Evolutionary conservation across 2,329 filamentous ascomycete genomes (phyloP).

Genomic region (Trichoderma asperellum): DNA sequence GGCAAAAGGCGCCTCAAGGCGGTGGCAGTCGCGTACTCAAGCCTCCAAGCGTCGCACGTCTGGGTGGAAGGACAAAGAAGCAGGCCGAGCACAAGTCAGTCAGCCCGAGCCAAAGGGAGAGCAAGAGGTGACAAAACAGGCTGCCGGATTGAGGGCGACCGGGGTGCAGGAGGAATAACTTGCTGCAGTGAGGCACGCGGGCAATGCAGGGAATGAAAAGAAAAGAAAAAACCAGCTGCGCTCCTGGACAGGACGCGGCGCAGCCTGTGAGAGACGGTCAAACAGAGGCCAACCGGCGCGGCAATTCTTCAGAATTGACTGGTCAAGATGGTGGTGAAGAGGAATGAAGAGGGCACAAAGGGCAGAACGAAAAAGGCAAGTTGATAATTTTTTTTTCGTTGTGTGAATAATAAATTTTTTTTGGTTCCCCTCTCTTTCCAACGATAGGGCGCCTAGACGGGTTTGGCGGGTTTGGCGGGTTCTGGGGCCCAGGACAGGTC

Average conservation of each 20-base stretch:
- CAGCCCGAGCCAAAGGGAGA: conserved; percentile 7
- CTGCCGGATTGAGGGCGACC: conserved; percentile 22
- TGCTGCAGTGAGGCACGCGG: conserved; percentile 25
- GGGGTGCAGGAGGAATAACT: conserved; percentile 23
- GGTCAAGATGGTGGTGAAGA: conserved; percentile 37
- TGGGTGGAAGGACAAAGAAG: conserved; percentile 11
- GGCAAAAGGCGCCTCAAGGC: conserved; percentile 24
- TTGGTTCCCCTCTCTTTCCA: conserved; percentile 35
- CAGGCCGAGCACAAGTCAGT: conserved; percentile 23
- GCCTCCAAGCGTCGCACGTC: conserved; percentile 22
- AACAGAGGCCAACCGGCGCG: conserved; percentile 28
- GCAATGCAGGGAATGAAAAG: conserved; percentile 27
- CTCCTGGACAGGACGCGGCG: conserved; percentile 32
- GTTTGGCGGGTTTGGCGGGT: conserved; percentile 23
- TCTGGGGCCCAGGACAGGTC: conserved; percentile 17
- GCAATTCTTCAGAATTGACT: conserved; percentile 40
- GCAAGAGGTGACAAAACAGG: conserved; percentile 22
- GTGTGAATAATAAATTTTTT: conserved; percentile 50
- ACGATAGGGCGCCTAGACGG: conserved; percentile 27
- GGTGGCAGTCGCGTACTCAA: conserved; percentile 25
- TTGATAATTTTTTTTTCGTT: conserved; percentile 43
- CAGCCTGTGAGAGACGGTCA: conserved; percentile 31
- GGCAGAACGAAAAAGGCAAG: conserved; percentile 39
- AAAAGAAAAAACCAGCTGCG: conserved; percentile 27
- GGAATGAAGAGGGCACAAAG: conserved; percentile 35